Evolutionary conservation across 495 filamentous ascomycete genomes (phyloP).

Genomic region (Astrothelium subdiscretum): DNA sequence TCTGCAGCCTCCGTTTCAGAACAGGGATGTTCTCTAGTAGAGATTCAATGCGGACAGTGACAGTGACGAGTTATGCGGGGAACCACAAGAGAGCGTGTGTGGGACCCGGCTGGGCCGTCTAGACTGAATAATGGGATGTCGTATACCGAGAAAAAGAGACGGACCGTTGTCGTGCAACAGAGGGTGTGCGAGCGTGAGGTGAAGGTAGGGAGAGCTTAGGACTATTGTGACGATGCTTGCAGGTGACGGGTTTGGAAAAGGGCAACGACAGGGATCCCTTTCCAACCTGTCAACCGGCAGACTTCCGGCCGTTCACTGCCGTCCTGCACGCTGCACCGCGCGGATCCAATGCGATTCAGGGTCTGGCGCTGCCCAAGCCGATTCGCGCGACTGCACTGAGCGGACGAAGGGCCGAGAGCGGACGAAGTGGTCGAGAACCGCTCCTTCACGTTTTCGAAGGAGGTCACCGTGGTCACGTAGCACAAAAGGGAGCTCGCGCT

Average conservation of each 20-base stretch:
- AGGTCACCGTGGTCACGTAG: neutral
- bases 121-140: no score
- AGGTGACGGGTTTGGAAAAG: neutral
- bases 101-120: no score
- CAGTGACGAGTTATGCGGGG: neutral
- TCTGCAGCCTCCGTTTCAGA: neutral
- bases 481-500: neutral
- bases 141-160: no score
- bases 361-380: neutral
- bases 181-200: neutral
- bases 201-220: neutral
- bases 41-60: neutral
- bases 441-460: neutral
- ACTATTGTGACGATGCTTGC: constrained; percentile 1
- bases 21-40: neutral
- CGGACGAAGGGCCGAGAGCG: neutral
- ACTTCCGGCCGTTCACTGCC: neutral
- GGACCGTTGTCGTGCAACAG: constrained; percentile 1
- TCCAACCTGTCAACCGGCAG: neutral
- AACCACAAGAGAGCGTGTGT: neutral
- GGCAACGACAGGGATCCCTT: neutral
- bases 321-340: neutral
- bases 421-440: neutral
- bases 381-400: neutral
- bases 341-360: neutral